Evolutionary conservation across 208 protist genomes (phyloP).

Genomic region (Plasmodiophora brassicae): DNA sequence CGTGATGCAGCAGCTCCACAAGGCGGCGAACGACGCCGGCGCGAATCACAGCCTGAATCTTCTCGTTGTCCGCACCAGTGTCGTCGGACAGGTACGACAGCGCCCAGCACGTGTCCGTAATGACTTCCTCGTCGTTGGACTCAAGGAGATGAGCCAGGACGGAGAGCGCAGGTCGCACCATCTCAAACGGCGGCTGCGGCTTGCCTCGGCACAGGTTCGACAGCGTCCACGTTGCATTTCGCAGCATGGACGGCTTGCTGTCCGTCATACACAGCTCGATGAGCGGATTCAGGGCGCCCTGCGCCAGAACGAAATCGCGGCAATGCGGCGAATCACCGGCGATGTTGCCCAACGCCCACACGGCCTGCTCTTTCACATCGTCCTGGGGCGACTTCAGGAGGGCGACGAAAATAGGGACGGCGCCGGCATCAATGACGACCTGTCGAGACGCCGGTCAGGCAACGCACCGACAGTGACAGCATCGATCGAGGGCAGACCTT

Average conservation of each 20-base stretch:
- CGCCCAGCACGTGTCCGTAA: conserved; percentile 91
- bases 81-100: conserved; percentile 92
- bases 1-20: conserved; percentile 80
- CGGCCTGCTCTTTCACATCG: conserved; percentile 92
- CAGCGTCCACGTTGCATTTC: conserved; percentile 93
- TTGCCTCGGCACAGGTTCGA: conserved; percentile 96
- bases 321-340: conserved; percentile 85
- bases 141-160: conserved; percentile 71
- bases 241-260: conserved; percentile 61
- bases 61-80: conserved; percentile 65
- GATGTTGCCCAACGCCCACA: conserved; percentile 98
- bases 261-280: conserved; percentile 52
- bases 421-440: conserved; percentile 77
- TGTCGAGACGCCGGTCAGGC: background rate
- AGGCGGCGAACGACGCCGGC: conserved; percentile 74
- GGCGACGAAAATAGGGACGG: conserved; percentile 86
- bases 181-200: conserved; percentile 64
- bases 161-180: conserved; percentile 68
- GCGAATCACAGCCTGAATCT: conserved; percentile 87
- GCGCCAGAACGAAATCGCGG: conserved; percentile 80
- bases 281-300: conserved; percentile 71
- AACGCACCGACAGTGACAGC: background rate
- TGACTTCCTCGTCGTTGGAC: conserved; percentile 81
- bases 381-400: conserved; percentile 78
- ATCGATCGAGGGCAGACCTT: conserved; percentile 7